These are phyloP conservation scores for Coprinopsis marcescibilis DNA, from an alignment of 768 basidiomycete species.

Conservation along the genomic window DNA sequence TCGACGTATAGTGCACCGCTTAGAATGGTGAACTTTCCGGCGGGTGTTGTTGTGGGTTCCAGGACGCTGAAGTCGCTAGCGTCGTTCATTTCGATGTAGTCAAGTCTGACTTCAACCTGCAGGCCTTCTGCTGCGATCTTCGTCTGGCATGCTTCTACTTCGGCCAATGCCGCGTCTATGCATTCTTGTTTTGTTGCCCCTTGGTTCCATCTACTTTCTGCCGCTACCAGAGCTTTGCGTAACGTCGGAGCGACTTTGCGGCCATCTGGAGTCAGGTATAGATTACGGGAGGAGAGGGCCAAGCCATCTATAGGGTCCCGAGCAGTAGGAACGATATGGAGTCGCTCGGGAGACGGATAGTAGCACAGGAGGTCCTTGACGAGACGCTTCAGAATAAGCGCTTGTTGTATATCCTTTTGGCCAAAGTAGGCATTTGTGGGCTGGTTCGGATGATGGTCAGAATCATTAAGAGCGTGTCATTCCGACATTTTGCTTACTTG, in stretches of 20 bases:
- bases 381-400: slow-evolving; percentile 74
- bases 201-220: slow-evolving; percentile 46
- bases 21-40: slow-evolving; percentile 48
- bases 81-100: slow-evolving; percentile 90
- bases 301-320: slow-evolving; percentile 62
- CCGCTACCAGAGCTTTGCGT: slow-evolving; percentile 59
- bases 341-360: slow-evolving; percentile 61
- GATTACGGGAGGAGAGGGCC: slow-evolving; percentile 89
- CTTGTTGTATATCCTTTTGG: slow-evolving; percentile 98
- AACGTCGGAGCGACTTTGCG: slow-evolving; percentile 64
- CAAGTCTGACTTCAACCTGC: slow-evolving; percentile 54
- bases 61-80: slow-evolving; percentile 67
- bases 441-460: slow-evolving; percentile 31
- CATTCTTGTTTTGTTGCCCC: slow-evolving; percentile 46
- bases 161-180: slow-evolving; percentile 35
- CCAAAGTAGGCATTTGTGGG: slow-evolving; percentile 93
- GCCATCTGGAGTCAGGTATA: slow-evolving; percentile 65
- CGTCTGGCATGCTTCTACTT: slow-evolving; percentile 29
- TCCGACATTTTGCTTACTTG: slow-evolving; percentile 59
- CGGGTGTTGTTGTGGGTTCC: slow-evolving; percentile 24
- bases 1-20: slow-evolving; percentile 88
- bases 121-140: slow-evolving; percentile 27
- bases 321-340: slow-evolving; percentile 86
- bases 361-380: slow-evolving; percentile 75
- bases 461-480: neutral